Conservation (phyloP, 345 rosid species). For the Arabis hirsuta region DNA sequence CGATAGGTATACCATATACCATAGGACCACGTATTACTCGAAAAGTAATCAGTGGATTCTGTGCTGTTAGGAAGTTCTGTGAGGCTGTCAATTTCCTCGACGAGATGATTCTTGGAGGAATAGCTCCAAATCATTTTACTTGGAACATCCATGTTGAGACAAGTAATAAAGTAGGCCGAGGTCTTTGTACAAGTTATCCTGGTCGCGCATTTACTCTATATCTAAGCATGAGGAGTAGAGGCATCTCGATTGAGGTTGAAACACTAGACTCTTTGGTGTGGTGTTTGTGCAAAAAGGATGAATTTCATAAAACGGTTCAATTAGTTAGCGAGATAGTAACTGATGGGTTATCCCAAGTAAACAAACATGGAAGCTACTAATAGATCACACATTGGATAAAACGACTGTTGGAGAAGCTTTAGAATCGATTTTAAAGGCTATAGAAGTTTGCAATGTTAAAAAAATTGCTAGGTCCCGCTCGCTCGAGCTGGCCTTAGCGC, state of each 20-base stretch:
- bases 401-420: slow-evolving; percentile 39
- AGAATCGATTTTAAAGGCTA: no score
- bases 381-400: slow-evolving; percentile 54
- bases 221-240: slow-evolving; percentile 66
- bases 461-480: no score
- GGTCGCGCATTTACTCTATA: slow-evolving; percentile 64
- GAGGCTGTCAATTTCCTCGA: slow-evolving; percentile 89
- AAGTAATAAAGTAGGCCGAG: slow-evolving; percentile 62
- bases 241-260: slow-evolving; percentile 59
- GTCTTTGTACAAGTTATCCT: slow-evolving; percentile 55
- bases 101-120: slow-evolving; percentile 73
- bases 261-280: slow-evolving; percentile 54
- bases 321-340: slow-evolving; percentile 67
- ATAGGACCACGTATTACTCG: slow-evolving; percentile 5
- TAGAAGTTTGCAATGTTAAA: no score
- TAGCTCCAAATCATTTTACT: slow-evolving; percentile 68
- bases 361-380: slow-evolving; percentile 58
- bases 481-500: no score
- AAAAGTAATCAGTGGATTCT: slow-evolving; percentile 67
- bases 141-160: slow-evolving; percentile 76
- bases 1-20: no score
- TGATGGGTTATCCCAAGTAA: slow-evolving; percentile 67
- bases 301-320: slow-evolving; percentile 59
- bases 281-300: slow-evolving; percentile 62
- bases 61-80: slow-evolving; percentile 55